These are phyloP conservation scores for Lithocarpus polystachyus DNA, from an alignment of 306 rosid species.

Conservation along the genomic window DNA sequence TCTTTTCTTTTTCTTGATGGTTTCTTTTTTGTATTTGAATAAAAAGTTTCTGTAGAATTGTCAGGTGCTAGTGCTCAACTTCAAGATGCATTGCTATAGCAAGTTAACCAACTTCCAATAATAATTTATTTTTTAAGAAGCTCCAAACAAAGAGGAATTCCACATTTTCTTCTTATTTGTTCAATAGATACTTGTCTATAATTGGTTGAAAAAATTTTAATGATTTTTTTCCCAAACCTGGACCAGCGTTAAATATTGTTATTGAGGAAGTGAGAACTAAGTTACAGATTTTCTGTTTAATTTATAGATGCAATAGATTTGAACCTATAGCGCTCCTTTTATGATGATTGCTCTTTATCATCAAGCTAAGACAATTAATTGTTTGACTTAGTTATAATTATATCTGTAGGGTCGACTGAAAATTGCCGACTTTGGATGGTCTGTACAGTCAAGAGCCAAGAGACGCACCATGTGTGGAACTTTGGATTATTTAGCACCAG, in stretches of 20 bases:
- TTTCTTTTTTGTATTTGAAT: neutral
- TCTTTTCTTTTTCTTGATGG: neutral
- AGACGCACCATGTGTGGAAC: conserved; percentile 94
- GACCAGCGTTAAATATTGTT: neutral
- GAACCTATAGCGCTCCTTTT: no score
- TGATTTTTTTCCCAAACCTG: neutral
- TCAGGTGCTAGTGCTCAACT: neutral
- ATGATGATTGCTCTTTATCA: no score
- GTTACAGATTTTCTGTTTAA: neutral
- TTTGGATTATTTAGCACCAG: conserved; percentile 89
- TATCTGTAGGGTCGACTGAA: conserved; percentile 73
- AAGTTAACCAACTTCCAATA: neutral
- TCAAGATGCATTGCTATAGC: neutral
- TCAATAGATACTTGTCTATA: neutral
- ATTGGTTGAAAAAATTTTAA: neutral
- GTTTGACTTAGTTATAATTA: neutral
- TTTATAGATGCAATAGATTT: no score
- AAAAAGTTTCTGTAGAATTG: neutral
- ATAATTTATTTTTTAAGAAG: neutral
- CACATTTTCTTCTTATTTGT: neutral
- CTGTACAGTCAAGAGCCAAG: conserved; percentile 77
- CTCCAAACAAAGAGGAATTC: neutral
- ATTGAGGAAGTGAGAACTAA: neutral
- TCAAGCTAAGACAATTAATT: no score
- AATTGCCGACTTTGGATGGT: conserved; percentile 95